Conservation (phyloP, 163 green algal species). For the Scenedesmus sp. region DNA sequence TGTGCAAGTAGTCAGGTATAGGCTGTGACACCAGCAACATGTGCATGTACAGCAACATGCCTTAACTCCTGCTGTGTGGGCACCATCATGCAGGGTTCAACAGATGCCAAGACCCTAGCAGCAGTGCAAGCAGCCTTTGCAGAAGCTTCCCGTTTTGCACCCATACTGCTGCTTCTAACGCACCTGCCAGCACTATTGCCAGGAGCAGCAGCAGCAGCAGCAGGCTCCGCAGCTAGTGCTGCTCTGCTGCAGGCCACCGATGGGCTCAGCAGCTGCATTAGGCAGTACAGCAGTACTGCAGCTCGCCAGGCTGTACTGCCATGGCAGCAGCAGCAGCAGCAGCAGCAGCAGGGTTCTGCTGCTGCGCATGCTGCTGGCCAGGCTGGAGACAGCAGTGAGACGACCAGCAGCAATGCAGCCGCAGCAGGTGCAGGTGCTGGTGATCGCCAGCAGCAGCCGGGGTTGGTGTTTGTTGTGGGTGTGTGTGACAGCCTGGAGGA, state of each 20-base stretch:
- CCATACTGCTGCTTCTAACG: slow-evolving; percentile 62
- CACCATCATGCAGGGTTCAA: slow-evolving; percentile 30
- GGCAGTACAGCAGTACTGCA: slow-evolving; percentile 39
- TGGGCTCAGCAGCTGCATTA: slow-evolving; percentile 63
- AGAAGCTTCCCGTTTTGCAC: slow-evolving; percentile 63
- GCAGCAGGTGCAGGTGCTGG: neutral
- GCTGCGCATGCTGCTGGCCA: slow-evolving; percentile 4
- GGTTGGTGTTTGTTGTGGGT: slow-evolving; percentile 70
- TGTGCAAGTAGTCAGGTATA: neutral
- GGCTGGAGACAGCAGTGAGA: neutral
- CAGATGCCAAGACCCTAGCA: slow-evolving; percentile 53
- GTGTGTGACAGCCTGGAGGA: slow-evolving; percentile 61
- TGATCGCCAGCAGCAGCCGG: slow-evolving; percentile 18
- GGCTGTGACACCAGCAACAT: neutral
- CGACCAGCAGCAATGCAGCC: slow-evolving; percentile 13
- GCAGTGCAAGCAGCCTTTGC: slow-evolving; percentile 56
- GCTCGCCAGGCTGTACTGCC: slow-evolving; percentile 39
- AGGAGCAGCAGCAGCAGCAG: slow-evolving; percentile 31
- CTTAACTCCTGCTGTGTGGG: neutral
- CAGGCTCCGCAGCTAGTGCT: neutral
- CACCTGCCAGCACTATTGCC: slow-evolving; percentile 61
- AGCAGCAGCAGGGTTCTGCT: neutral
- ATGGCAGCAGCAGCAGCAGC: slow-evolving; percentile 21
- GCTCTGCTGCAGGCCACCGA: slow-evolving; percentile 55
- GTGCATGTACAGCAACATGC: neutral